Evolutionary conservation across 305 asterid species (phyloP).

Genomic region (Coffea humblotiana): DNA sequence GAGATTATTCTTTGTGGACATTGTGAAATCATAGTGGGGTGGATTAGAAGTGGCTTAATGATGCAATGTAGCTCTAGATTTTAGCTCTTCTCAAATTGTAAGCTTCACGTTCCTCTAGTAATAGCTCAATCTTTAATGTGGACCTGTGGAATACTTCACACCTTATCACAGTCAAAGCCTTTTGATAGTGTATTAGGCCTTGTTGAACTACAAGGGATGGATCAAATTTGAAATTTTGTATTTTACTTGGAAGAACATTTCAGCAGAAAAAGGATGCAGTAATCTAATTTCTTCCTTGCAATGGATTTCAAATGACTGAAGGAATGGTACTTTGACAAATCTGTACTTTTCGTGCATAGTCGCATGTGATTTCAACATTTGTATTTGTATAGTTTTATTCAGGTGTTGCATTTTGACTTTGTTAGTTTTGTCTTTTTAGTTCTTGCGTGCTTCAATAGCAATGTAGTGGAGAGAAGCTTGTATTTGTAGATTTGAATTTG

Average conservation of each 20-base stretch:
- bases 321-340: not conserved
- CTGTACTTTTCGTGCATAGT: not conserved
- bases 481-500: not conserved
- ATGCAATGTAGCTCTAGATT: not conserved
- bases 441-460: not conserved
- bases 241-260: not conserved
- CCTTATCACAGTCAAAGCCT: not conserved
- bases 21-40: not conserved
- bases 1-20: not conserved
- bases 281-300: not conserved
- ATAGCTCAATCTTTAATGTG: not conserved
- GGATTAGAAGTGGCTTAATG: not conserved
- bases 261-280: not conserved
- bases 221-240: not conserved
- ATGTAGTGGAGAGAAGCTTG: not conserved
- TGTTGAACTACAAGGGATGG: not conserved
- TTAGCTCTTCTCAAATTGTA: not conserved
- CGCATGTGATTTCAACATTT: not conserved
- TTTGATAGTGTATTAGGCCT: not conserved
- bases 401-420: not conserved
- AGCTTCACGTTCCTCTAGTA: not conserved
- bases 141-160: not conserved
- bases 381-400: not conserved
- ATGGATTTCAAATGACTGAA: not conserved
- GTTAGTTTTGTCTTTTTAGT: not conserved